Evolutionary conservation across 306 rosid species (phyloP).

Genomic region (Sechiopsis laciniata): DNA sequence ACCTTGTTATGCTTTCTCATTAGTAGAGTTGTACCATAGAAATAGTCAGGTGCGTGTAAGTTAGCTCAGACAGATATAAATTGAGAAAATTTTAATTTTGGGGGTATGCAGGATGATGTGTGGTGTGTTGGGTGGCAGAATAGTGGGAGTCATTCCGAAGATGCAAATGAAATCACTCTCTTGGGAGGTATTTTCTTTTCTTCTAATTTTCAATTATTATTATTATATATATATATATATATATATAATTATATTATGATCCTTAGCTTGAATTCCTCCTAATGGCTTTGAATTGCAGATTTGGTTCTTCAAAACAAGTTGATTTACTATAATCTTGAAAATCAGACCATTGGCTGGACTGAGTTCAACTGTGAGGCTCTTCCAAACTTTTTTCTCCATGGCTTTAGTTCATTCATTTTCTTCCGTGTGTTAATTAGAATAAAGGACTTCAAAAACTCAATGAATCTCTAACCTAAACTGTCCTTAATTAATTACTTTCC

Average conservation of each 20-base stretch:
- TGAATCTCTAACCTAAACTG: not conserved
- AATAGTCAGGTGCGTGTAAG: too few relatives aligned
- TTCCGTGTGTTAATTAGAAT: not conserved
- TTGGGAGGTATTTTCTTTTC: conserved; percentile 22
- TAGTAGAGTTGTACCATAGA: too few relatives aligned
- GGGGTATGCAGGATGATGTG: conserved; percentile 18
- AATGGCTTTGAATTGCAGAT: conserved; percentile 19
- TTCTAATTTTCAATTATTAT: not conserved
- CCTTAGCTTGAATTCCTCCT: not conserved
- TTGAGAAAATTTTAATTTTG: not conserved
- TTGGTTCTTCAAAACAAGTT: conserved; percentile 28
- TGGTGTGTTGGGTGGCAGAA: conserved; percentile 28
- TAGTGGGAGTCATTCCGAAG: conserved; percentile 17
- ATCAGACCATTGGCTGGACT: conserved; percentile 28
- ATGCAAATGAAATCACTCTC: conserved; percentile 14
- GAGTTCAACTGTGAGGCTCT: conserved; percentile 23
- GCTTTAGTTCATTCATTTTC: not conserved
- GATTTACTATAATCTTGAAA: conserved; percentile 23
- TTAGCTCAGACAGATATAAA: too few relatives aligned
- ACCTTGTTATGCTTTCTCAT: too few relatives aligned
- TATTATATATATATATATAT: too few relatives aligned
- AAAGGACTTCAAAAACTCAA: not conserved
- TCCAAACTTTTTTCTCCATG: too few relatives aligned
- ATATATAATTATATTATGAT: not conserved
- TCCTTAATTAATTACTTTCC: not conserved